phyloP scores from a whole-genome alignment of 176 grass and related monocot genomes.

The Aechmea fasciata region DNA sequence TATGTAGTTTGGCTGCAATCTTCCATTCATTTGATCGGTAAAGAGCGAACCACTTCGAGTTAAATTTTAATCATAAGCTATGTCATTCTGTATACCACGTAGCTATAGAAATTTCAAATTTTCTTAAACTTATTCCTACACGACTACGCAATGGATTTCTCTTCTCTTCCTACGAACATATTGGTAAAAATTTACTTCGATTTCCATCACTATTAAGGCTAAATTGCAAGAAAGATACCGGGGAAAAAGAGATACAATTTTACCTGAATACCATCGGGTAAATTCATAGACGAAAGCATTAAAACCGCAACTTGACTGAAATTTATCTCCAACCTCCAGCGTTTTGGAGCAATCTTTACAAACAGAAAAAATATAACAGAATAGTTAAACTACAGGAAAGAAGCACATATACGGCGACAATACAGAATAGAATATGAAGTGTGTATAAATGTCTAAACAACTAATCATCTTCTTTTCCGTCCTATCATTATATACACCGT shows the following conservation, averaged over 20 bases:
- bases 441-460: background rate
- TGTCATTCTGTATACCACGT: background rate
- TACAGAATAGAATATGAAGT: background rate
- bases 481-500: too few relatives aligned
- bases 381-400: background rate
- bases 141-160: conserved; percentile 55
- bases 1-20: background rate
- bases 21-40: background rate
- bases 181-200: conserved; percentile 59
- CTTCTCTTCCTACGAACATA: conserved; percentile 14
- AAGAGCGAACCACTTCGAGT: background rate
- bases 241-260: too few relatives aligned
- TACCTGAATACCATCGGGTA: conserved; percentile 94
- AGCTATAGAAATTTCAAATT: conserved; percentile 18
- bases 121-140: conserved; percentile 79
- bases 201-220: too few relatives aligned
- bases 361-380: background rate
- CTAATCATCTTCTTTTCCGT: background rate
- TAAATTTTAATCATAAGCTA: background rate
- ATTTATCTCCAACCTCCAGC: conserved; percentile 91
- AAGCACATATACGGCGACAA: background rate
- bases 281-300: conserved; percentile 96
- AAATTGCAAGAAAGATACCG: too few relatives aligned
- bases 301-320: conserved; percentile 86
- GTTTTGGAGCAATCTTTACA: conserved; percentile 66